These are phyloP conservation scores for Mallotus nudiflorus DNA, from an alignment of 345 rosid species.

Conservation along the genomic window DNA sequence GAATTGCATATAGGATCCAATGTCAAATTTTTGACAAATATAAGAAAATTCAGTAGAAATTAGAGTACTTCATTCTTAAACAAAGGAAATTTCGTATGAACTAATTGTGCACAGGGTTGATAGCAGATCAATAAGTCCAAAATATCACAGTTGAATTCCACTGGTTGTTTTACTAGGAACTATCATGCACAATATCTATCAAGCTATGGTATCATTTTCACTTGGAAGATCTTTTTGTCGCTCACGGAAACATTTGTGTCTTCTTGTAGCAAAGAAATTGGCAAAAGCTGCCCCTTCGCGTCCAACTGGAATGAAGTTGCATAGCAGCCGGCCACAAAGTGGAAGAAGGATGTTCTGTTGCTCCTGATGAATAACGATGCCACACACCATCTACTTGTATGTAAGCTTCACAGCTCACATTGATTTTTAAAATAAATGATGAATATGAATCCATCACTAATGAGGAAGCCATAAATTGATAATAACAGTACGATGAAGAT, in stretches of 20 bases:
- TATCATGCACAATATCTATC: background rate
- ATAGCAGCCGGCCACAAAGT: constrained; percentile 39
- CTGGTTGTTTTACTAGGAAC: background rate
- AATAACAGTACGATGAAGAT: too few relatives aligned
- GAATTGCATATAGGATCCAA: constrained; percentile 3
- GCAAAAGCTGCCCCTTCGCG: constrained; percentile 61
- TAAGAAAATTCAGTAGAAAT: background rate
- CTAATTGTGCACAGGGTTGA: too few relatives aligned
- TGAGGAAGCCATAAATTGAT: too few relatives aligned
- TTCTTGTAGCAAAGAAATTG: constrained; percentile 60
- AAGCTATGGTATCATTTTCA: background rate
- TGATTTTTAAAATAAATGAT: background rate
- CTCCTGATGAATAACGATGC: constrained; percentile 33
- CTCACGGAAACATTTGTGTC: background rate
- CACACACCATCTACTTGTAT: constrained; percentile 6
- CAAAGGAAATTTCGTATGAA: background rate
- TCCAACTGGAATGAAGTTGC: constrained; percentile 66
- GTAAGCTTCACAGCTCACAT: constrained; percentile 5
- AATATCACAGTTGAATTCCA: background rate
- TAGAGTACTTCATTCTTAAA: background rate
- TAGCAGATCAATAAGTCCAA: background rate
- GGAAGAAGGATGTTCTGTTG: constrained; percentile 61
- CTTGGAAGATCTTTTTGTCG: too few relatives aligned
- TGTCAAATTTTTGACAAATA: background rate
- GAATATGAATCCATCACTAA: constrained; percentile 8